Evolutionary conservation across 306 rosid species (phyloP).

Genomic region (Gynostemma pentaphyllum): DNA sequence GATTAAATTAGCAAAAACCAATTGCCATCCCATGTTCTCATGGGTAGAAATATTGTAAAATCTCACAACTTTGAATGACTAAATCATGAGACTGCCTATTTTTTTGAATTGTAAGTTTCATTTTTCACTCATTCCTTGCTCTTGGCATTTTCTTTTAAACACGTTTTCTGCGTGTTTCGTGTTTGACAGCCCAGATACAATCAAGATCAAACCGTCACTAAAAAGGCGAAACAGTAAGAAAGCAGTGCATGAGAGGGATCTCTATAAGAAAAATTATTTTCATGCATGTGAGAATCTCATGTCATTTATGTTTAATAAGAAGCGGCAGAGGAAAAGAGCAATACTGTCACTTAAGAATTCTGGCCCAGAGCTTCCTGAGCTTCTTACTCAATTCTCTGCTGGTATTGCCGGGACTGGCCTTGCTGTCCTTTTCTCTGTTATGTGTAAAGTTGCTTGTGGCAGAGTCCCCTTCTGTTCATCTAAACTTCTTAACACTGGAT

Average conservation of each 20-base stretch:
- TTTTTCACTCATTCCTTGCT: not conserved
- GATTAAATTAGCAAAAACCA: too few relatives aligned
- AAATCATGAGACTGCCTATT: not conserved
- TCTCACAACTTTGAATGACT: not conserved
- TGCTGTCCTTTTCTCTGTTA: slow-evolving; percentile 56
- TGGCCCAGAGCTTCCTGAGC: slow-evolving; percentile 69
- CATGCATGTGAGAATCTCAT: slow-evolving; percentile 80
- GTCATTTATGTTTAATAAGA: slow-evolving; percentile 47
- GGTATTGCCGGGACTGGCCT: slow-evolving; percentile 80
- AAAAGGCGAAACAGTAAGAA: slow-evolving; percentile 44
- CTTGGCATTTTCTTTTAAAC: not conserved
- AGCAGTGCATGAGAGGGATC: slow-evolving; percentile 44
- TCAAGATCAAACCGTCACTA: slow-evolving; percentile 39
- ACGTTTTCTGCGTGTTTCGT: slow-evolving; percentile 10
- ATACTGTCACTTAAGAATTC: slow-evolving; percentile 50
- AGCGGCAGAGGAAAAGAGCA: slow-evolving; percentile 27
- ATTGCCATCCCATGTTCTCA: not conserved
- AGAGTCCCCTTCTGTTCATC: slow-evolving; percentile 46
- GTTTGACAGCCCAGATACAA: slow-evolving; percentile 56
- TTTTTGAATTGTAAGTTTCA: not conserved
- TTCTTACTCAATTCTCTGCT: slow-evolving; percentile 58
- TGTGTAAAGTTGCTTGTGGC: slow-evolving; percentile 42
- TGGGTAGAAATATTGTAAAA: not conserved
- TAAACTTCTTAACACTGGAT: slow-evolving; percentile 38
- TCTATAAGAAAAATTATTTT: slow-evolving; percentile 51